phyloP scores from a whole-genome alignment of 371 early-diverging fungal genomes.

The Sporodiniella umbellata region DNA sequence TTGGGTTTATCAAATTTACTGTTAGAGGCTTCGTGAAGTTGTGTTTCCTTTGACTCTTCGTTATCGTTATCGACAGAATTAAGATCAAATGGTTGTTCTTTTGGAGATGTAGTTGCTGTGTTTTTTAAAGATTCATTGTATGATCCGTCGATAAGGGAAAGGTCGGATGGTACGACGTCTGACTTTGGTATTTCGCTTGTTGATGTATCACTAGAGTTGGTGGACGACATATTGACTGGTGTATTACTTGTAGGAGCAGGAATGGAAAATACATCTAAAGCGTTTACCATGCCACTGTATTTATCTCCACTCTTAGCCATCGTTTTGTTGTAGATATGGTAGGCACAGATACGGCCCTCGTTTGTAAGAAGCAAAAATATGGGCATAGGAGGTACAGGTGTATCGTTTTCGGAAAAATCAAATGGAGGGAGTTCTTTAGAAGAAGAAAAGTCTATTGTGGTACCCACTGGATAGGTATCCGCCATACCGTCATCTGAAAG shows the following conservation, averaged over 20 bases:
- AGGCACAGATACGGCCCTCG: slow-evolving; percentile 40
- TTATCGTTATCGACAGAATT: no score
- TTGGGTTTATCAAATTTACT: no score
- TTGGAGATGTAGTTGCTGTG: no score
- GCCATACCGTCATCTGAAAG: slow-evolving; percentile 28
- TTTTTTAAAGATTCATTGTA: no score
- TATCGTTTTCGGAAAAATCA: slow-evolving; percentile 31
- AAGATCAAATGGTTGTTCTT: no score
- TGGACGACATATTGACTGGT: background rate
- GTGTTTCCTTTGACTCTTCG: no score
- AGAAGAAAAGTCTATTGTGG: slow-evolving; percentile 39
- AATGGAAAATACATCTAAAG: slow-evolving; percentile 1
- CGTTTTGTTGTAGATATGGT: slow-evolving; percentile 37
- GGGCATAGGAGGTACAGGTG: slow-evolving; percentile 33
- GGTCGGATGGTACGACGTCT: no score
- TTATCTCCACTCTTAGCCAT: slow-evolving; percentile 14
- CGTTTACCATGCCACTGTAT: slow-evolving; percentile 7
- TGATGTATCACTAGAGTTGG: slow-evolving; percentile 1
- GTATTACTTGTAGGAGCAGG: background rate
- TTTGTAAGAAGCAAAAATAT: slow-evolving; percentile 37
- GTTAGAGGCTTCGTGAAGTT: no score
- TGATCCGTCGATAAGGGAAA: no score
- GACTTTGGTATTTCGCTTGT: no score
- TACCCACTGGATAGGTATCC: slow-evolving; percentile 44
- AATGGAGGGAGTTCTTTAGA: slow-evolving; percentile 35